Evolutionary conservation across 2,329 filamentous ascomycete species (phyloP).

Genomic region (Diaporthe destruens): DNA sequence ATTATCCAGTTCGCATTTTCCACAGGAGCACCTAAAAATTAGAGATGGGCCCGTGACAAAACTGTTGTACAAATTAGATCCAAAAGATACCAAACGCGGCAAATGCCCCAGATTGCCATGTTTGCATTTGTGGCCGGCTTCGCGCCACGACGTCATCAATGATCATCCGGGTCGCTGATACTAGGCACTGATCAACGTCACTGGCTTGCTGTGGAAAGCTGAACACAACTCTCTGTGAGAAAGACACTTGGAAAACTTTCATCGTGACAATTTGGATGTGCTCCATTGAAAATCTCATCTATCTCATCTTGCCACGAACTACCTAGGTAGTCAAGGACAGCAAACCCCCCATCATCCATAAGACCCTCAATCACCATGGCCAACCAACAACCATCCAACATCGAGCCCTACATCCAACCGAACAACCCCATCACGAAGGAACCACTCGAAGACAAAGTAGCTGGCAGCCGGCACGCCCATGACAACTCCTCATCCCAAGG

Average conservation of each 20-base stretch:
- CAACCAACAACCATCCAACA: conserved; percentile 39
- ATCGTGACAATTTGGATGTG: background rate
- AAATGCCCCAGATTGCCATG: background rate
- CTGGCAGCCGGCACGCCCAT: background rate
- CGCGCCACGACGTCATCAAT: conserved; percentile 40
- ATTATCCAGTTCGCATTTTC: too few species aligned
- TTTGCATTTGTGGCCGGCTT: conserved; percentile 23
- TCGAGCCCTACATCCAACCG: conserved; percentile 40
- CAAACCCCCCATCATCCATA: too few species aligned
- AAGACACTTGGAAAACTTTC: background rate
- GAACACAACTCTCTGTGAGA: background rate
- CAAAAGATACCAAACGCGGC: conserved; percentile 2
- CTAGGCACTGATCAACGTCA: conserved; percentile 18
- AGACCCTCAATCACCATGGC: conserved; percentile 22
- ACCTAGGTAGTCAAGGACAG: background rate
- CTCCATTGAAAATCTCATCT: background rate
- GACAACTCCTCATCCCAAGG: background rate
- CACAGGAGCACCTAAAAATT: too few species aligned
- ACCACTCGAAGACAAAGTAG: conserved; percentile 36
- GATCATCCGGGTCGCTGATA: conserved; percentile 17
- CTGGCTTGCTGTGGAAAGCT: background rate
- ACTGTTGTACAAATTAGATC: background rate
- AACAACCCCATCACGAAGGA: conserved; percentile 37
- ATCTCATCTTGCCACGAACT: background rate
- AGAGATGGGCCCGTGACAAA: background rate